Evolutionary conservation across 1,139 yeast genomes (phyloP).

Genomic region (Yueomyces sp.): DNA sequence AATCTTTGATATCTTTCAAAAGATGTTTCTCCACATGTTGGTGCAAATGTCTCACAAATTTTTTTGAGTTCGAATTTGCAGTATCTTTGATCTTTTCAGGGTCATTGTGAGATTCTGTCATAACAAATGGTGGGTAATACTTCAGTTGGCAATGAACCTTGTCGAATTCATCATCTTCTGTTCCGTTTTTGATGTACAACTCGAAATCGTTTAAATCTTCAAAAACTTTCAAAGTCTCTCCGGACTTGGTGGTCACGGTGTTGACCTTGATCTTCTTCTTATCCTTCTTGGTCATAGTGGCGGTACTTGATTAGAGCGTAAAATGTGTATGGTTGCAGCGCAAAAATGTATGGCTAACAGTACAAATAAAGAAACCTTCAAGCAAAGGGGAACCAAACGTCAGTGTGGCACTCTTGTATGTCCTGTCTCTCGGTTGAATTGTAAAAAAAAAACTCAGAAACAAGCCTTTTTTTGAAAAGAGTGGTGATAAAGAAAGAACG

Average conservation of each 20-base stretch:
- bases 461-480: too few relatives aligned
- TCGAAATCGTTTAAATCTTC: slow-evolving; percentile 56
- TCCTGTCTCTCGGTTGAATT: too few relatives aligned
- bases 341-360: too few relatives aligned
- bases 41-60: slow-evolving; percentile 61
- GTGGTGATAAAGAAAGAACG: too few relatives aligned
- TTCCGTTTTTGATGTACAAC: slow-evolving; percentile 53
- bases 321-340: too few relatives aligned
- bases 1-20: slow-evolving; percentile 49
- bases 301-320: too few relatives aligned
- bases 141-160: slow-evolving; percentile 53
- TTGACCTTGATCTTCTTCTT: slow-evolving; percentile 18
- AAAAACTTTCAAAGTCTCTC: slow-evolving; percentile 30
- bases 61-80: slow-evolving; percentile 57
- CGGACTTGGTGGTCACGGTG: slow-evolving; percentile 19
- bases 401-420: too few relatives aligned
- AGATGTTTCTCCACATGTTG: slow-evolving; percentile 66
- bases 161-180: slow-evolving; percentile 66
- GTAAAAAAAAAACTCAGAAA: too few relatives aligned
- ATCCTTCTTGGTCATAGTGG: slow-evolving; percentile 14
- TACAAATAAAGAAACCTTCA: too few relatives aligned
- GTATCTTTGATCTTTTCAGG: slow-evolving; percentile 64
- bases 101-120: slow-evolving; percentile 55
- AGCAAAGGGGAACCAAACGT: too few relatives aligned
- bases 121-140: slow-evolving; percentile 62